Base-by-base conservation (phyloP, 805 yeast genomes). In the Saccharomycopsis guyanensis region DNA sequence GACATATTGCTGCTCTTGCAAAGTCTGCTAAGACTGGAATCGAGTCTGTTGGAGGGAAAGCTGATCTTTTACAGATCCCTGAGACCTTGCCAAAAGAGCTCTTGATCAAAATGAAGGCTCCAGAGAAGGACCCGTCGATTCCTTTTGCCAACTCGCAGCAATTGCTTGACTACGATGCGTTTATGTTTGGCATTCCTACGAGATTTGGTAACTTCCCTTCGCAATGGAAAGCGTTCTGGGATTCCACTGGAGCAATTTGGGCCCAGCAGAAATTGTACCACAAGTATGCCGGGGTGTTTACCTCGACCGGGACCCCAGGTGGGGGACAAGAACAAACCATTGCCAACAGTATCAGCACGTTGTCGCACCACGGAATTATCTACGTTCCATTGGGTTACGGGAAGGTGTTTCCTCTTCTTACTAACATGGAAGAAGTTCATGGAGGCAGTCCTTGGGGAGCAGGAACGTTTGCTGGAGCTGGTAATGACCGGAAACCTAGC, bases 371-470 rank as follows among this genome's bases (percentile, higher is more conserved):
- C 56, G 95, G 95, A 56, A 70, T 85, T 65, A 72, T 80, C 47
- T 85, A 63, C 62, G 76, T 86, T 40, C 94, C 95, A 51, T 70
- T 85, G 55, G 95, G 95, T 51, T 86, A 79, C 67, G 73, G 70
- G 52, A 62, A 69, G 51, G 68, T 73, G 3, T 80, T 80, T 63
- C 71, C 73, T 8, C 71, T 72, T 55, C 57, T 80, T 53, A 65
- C 83, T 37, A 71, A 70, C 64, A 57, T 80, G 38, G 75, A 71
- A 2, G 87, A 83, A 66, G 71, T 77, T 42, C 94, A 82, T 60
- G 95, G 95, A 54, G 85, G 84, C 46, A 75, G 88, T 19, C 76
- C 95, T 39, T 86, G 88, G 87, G 95, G 95, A 62, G 83, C 95
- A 29, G 95, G 95, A 55, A 67, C 85, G 33, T 69, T 73, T 57